phyloP scores from a whole-genome alignment of 2,329 filamentous ascomycete genomes.

The Colletotrichum tropicale region DNA sequence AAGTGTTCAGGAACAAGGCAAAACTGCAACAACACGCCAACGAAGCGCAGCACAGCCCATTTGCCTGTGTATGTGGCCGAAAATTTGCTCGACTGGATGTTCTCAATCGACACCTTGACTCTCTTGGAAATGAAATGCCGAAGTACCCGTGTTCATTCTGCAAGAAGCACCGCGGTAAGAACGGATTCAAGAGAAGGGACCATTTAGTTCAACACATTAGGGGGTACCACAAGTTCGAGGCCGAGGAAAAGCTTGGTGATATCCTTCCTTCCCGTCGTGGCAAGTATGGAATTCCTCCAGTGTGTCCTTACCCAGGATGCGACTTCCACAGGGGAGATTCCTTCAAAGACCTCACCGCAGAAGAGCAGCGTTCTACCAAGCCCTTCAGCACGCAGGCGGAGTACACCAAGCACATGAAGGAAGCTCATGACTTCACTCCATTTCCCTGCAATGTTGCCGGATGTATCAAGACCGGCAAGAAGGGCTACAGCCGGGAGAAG shows the following conservation, averaged over 20 bases:
- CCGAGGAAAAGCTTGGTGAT: conserved; percentile 1
- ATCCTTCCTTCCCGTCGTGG: not conserved
- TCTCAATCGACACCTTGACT: conserved; percentile 27
- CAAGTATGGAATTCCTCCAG: not conserved
- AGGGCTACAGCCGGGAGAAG: conserved; percentile 26
- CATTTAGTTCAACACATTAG: conserved; percentile 40
- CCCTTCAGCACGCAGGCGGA: conserved; percentile 27
- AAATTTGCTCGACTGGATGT: conserved; percentile 30
- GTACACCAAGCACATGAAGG: conserved; percentile 39
- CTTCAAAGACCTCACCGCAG: conserved; percentile 7
- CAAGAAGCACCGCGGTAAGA: conserved; percentile 31
- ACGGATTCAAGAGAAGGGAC: conserved; percentile 39
- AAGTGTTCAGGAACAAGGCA: not conserved
- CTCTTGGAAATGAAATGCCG: conserved; percentile 11
- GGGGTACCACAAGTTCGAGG: conserved; percentile 37
- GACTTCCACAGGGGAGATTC: conserved; percentile 19
- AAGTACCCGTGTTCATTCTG: conserved; percentile 34
- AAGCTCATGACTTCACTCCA: conserved; percentile 34
- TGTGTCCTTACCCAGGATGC: conserved; percentile 28
- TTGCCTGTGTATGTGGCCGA: conserved; percentile 26
- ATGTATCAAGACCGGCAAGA: conserved; percentile 28
- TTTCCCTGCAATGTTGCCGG: conserved; percentile 33
- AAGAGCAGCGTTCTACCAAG: not conserved
- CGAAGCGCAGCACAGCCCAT: conserved; percentile 17
- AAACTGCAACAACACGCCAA: conserved; percentile 4